A percentile compares a stretch with the other conserved stretches of the same genome.
phyloP scores from a whole-genome alignment of 1,139 yeast genomes.

The Magnusiomyces paraingens region DNA sequence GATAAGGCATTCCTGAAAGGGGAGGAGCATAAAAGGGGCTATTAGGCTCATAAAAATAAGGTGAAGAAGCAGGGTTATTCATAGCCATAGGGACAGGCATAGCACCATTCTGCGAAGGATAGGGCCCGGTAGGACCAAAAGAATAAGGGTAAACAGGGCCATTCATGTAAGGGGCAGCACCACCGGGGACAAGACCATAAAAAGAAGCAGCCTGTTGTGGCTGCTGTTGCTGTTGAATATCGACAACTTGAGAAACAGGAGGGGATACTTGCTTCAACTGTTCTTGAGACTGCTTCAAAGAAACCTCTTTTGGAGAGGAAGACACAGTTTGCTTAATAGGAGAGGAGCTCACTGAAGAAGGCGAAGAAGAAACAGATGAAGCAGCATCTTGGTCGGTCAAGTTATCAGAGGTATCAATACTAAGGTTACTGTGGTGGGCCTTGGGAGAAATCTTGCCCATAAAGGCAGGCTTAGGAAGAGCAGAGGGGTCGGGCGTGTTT shows the following conservation, averaged over 20 bases:
- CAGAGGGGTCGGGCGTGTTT: constrained; percentile 40
- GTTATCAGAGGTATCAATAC: neutral
- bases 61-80: neutral
- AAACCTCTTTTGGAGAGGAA: neutral
- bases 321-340: neutral
- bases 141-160: neutral
- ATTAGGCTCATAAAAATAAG: neutral
- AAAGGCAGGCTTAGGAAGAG: constrained; percentile 38
- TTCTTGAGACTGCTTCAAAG: neutral
- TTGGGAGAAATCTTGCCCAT: constrained; percentile 17
- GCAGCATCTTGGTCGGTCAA: neutral
- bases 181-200: neutral
- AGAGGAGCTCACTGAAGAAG: neutral
- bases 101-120: neutral
- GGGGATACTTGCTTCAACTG: neutral
- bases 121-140: neutral
- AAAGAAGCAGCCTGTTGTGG: neutral
- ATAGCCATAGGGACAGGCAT: too few relatives aligned
- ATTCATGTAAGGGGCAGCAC: neutral
- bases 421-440: constrained; percentile 1
- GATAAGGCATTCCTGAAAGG: neutral
- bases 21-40: neutral
- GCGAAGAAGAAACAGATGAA: neutral
- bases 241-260: neutral
- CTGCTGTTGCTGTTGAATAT: neutral